A percentile compares a stretch with the other conserved stretches of the same genome.
phyloP scores from a whole-genome alignment of 257 asterid species.

The Henckelia pumila region DNA sequence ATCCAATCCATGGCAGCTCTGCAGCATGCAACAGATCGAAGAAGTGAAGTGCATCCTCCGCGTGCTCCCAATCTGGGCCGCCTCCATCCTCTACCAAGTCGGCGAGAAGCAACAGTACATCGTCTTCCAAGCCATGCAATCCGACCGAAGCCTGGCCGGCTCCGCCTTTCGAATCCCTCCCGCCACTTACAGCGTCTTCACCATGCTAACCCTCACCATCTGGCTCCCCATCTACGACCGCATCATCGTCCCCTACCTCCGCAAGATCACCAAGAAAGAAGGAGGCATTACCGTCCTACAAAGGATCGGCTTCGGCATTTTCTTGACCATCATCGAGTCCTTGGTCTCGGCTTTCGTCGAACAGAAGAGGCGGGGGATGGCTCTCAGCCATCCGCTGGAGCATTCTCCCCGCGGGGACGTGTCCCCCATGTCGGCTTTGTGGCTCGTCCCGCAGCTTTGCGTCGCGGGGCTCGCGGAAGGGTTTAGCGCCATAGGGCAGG shows the following conservation, averaged over 20 bases:
- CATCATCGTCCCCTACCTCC: conserved; percentile 56
- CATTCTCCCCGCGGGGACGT: conserved; percentile 41
- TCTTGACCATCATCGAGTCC: conserved; percentile 43
- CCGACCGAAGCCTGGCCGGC: conserved; percentile 54
- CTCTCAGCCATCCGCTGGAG: conserved; percentile 32
- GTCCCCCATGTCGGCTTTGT: conserved; percentile 68
- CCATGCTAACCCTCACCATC: conserved; percentile 67
- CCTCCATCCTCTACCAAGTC: conserved; percentile 65
- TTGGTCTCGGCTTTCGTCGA: conserved; percentile 59
- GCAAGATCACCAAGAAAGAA: conserved; percentile 50
- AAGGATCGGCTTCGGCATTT: conserved; percentile 66
- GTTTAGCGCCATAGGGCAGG: conserved; percentile 67
- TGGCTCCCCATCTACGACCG: conserved; percentile 78
- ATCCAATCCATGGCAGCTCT: conserved; percentile 59
- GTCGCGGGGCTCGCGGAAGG: conserved; percentile 83
- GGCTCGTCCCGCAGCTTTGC: conserved; percentile 77
- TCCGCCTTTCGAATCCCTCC: conserved; percentile 66
- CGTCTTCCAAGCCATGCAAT: conserved; percentile 88
- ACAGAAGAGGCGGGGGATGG: conserved; percentile 40
- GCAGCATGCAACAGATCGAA: conserved; percentile 83
- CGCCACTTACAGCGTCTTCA: conserved; percentile 64
- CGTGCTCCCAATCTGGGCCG: conserved; percentile 71
- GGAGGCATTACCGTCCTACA: conserved; percentile 81
- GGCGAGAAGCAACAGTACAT: conserved; percentile 70
- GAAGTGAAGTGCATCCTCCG: conserved; percentile 73